Evolutionary conservation across 1,139 yeast species (phyloP), one percentile per base, ranked within the genome.

Genomic region (Yamadazyma atmosphaerica): DNA sequence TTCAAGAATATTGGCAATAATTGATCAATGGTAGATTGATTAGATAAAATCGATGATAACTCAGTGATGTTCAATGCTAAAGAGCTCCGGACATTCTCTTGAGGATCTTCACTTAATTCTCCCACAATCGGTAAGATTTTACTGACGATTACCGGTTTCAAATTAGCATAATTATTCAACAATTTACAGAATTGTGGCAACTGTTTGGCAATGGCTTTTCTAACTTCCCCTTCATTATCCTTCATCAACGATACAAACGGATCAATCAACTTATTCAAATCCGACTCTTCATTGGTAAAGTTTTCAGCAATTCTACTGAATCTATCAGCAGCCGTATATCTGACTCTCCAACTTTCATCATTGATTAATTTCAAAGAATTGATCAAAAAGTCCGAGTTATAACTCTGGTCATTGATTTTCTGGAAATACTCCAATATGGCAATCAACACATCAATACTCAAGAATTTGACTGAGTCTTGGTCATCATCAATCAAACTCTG

Each of bases 291-390:
- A 40, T 68, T 63, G 50, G 74, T 73, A 56, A 90, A 83, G 50
- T 82, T 82, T 19, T 67, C 57, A 3, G 95, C 88, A 45, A 94
- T 77, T 47, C 74, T 72, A 52, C 83, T 86, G 57, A 88, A 90
- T 55, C 89, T 77, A 60, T 90, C 97, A 19, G 98, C 97, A 19
- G 96, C 95, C 79, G 95, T 89, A 65, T 92, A 94, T 55, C 98
- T 80, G 40, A 94, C 98, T 62, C 98, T 83, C 99, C 99, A 94
- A 55, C 95, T 86, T 63, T 88, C 90, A 65, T 94, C 98, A 48
- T 74, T 77, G 46, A 87, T 83, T 49, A 94, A 74, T 49, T 81
- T 79, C 45, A 84, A 73, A 44, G 63, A 58, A 44, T 79, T 74
- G 37, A 73, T 69, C 46, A 84, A 72, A 44, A 84, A 71, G 50